These are phyloP conservation scores for Cucumis hystrix DNA, from an alignment of 306 rosid genomes.

Conservation along the genomic window DNA sequence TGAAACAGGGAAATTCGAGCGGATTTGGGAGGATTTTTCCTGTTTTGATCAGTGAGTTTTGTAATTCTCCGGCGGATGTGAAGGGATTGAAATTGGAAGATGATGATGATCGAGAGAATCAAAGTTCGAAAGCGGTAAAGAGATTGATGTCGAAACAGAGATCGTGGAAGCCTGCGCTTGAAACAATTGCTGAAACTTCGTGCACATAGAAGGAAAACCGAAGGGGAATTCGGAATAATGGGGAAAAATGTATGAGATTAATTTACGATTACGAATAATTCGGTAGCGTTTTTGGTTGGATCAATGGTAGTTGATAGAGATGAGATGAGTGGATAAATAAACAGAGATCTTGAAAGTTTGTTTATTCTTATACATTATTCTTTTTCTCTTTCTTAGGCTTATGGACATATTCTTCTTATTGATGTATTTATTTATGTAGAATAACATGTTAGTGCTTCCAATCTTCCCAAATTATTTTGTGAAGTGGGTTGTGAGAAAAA, in stretches of 20 bases:
- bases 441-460: no score
- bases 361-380: not conserved
- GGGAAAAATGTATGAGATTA: not conserved
- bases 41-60: constrained; percentile 33
- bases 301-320: not conserved
- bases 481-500: no score
- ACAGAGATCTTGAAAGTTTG: not conserved
- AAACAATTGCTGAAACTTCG: constrained; percentile 66
- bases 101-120: not conserved
- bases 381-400: no score
- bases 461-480: no score
- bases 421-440: no score
- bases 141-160: constrained; percentile 52
- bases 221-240: not conserved
- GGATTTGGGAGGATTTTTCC: constrained; percentile 65
- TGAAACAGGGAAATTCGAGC: constrained; percentile 34
- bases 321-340: not conserved
- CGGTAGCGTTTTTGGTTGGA: not conserved
- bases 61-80: constrained; percentile 41
- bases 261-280: not conserved
- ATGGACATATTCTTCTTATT: no score
- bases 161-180: constrained; percentile 84
- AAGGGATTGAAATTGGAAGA: constrained; percentile 15
- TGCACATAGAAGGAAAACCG: not conserved
- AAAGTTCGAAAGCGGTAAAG: constrained; percentile 17